Percentiles rank a stretch among this genome's conserved stretches.
Conservation (phyloP, 148 eudicot species). For the Linanthus parryae region DNA sequence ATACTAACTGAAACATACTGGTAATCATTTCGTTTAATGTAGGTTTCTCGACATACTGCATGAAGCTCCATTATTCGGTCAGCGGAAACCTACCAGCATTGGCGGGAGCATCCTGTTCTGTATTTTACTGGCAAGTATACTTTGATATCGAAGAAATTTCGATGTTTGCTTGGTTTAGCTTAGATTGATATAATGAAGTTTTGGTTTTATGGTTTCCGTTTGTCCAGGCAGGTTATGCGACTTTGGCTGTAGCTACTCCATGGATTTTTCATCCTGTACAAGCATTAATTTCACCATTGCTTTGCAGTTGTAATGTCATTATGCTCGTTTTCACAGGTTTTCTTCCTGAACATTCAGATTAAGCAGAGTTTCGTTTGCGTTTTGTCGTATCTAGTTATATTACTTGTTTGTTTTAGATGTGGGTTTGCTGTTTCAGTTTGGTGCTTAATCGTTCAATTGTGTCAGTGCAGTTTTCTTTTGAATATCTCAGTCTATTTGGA, state of each 20-base stretch:
- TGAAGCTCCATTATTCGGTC: slow-evolving; percentile 90
- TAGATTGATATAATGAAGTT: no score
- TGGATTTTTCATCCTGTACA: slow-evolving; percentile 64
- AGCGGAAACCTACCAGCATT: slow-evolving; percentile 74
- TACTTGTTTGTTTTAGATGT: no score
- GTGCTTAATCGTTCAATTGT: no score
- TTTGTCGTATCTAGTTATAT: no score
- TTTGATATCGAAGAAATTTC: not conserved
- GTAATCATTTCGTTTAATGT: slow-evolving; percentile 10
- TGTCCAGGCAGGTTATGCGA: slow-evolving; percentile 85
- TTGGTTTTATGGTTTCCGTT: slow-evolving; percentile 18
- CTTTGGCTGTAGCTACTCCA: slow-evolving; percentile 70
- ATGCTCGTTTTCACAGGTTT: slow-evolving; percentile 77
- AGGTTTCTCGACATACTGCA: slow-evolving; percentile 90
- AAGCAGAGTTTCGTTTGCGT: not conserved
- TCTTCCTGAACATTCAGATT: not conserved
- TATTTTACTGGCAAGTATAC: slow-evolving; percentile 73
- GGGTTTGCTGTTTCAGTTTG: no score
- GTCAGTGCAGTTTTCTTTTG: no score
- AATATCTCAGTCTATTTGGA: no score
- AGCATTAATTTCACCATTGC: slow-evolving; percentile 49
- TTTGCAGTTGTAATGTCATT: slow-evolving; percentile 78
- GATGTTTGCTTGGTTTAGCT: not conserved
- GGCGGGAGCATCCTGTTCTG: slow-evolving; percentile 74
- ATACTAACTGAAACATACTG: slow-evolving; percentile 7